Evolutionary conservation across 371 early-diverging fungal genomes (phyloP).

Genomic region (Rhizopus sp.): DNA sequence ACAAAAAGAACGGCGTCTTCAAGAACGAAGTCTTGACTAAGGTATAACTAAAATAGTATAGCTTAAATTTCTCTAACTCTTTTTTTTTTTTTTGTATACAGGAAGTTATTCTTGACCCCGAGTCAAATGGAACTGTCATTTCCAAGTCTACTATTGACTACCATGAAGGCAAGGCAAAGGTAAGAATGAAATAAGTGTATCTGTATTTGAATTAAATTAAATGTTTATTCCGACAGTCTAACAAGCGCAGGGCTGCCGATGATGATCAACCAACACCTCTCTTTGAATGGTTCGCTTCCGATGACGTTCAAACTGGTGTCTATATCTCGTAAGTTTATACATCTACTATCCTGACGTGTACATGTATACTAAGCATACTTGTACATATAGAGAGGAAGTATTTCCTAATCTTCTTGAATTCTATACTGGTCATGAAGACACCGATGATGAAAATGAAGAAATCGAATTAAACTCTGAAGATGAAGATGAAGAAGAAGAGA

Average conservation of each 20-base stretch:
- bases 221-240: neutral
- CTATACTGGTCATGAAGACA: conserved; percentile 24
- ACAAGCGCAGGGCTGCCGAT: conserved; percentile 50
- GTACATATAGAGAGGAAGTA: conserved; percentile 38
- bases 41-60: conserved; percentile 17
- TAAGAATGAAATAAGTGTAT: conserved; percentile 4
- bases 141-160: conserved; percentile 49
- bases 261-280: conserved; percentile 41
- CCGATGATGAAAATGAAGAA: conserved; percentile 31
- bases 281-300: conserved; percentile 51
- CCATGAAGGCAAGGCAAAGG: conserved; percentile 50
- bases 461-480: conserved; percentile 36
- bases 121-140: conserved; percentile 34
- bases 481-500: conserved; percentile 22
- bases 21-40: conserved; percentile 59
- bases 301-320: conserved; percentile 40
- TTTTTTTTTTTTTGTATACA: conserved; percentile 14
- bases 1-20: conserved; percentile 57
- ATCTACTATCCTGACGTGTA: conserved; percentile 7
- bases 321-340: conserved; percentile 31
- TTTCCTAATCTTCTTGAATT: conserved; percentile 44
- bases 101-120: conserved; percentile 48
- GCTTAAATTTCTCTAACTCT: neutral
- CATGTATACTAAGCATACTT: neutral
- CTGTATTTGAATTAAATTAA: neutral